phyloP scores from a whole-genome alignment of 179 eudicot species.

The Nepenthes alata region DNA sequence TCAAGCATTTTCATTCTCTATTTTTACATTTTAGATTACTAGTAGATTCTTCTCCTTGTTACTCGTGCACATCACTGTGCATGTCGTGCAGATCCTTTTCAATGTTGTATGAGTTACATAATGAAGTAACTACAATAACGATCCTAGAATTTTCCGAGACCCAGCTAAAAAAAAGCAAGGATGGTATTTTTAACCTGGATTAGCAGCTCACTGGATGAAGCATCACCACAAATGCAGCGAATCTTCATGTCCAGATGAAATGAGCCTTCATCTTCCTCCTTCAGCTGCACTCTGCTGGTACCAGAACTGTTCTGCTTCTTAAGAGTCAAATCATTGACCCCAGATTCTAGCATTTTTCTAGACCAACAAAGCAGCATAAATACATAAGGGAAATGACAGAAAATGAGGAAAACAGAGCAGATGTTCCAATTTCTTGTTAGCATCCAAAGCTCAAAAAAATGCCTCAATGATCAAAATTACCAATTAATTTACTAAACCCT shows the following conservation, averaged over 20 bases:
- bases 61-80: too few species aligned
- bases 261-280: conserved; percentile 31
- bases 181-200: conserved; percentile 28
- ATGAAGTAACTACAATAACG: too few species aligned
- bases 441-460: too few species aligned
- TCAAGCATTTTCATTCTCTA: too few species aligned
- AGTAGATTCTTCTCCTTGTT: too few species aligned
- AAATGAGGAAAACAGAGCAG: not conserved
- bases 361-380: conserved; percentile 3
- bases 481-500: too few species aligned
- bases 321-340: conserved; percentile 18
- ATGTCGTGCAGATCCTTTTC: too few species aligned
- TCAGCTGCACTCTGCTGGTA: conserved; percentile 20
- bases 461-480: too few species aligned
- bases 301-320: conserved; percentile 28
- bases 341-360: conserved; percentile 27
- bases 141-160: too few species aligned
- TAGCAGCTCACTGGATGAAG: conserved; percentile 17
- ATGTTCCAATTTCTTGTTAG: not conserved
- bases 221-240: conserved; percentile 45
- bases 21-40: too few species aligned
- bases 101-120: too few species aligned
- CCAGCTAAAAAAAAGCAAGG: too few species aligned
- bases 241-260: conserved; percentile 16
- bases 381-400: not conserved